Percentiles rank a stretch among this genome's conserved stretches.
phyloP scores from a whole-genome alignment of 2,329 filamentous ascomycete genomes.

The Lachnellula suecica region DNA sequence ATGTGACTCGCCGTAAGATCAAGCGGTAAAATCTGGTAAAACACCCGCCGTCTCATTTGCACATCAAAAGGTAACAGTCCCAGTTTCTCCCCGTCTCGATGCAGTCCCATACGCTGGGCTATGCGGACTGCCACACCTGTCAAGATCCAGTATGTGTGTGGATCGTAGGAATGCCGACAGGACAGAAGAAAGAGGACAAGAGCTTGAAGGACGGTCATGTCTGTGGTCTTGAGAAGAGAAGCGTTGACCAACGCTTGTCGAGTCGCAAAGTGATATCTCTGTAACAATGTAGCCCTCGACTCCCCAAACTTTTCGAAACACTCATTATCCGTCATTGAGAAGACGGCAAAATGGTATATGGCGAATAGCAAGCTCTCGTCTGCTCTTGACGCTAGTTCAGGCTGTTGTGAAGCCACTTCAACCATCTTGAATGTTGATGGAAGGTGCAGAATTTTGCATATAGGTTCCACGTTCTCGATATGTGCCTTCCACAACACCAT shows the following conservation, averaged over 20 bases:
- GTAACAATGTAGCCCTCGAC: conserved; percentile 49
- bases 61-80: conserved; percentile 49
- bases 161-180: conserved; percentile 37
- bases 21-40: conserved; percentile 63
- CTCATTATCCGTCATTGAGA: conserved; percentile 56
- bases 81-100: conserved; percentile 37
- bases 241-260: conserved; percentile 67
- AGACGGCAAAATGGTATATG: conserved; percentile 59
- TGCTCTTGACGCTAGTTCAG: too few species aligned
- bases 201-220: conserved; percentile 66
- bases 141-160: conserved; percentile 47
- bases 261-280: conserved; percentile 54
- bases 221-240: conserved; percentile 62
- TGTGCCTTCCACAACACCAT: too few species aligned
- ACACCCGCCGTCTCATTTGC: conserved; percentile 60
- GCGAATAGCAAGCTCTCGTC: too few species aligned
- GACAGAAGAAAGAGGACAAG: conserved; percentile 59
- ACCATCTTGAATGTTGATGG: too few species aligned
- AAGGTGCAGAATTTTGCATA: too few species aligned
- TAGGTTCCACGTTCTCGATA: too few species aligned
- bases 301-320: conserved; percentile 52
- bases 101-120: conserved; percentile 48
- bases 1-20: conserved; percentile 56
- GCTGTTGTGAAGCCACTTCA: too few species aligned
- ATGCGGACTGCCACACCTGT: conserved; percentile 48